A percentile compares a stretch with the other conserved stretches of the same genome.
These are phyloP conservation scores for Trichoderma aggressivum DNA, from an alignment of 2,329 filamentous ascomycete species.

Conservation along the genomic window DNA sequence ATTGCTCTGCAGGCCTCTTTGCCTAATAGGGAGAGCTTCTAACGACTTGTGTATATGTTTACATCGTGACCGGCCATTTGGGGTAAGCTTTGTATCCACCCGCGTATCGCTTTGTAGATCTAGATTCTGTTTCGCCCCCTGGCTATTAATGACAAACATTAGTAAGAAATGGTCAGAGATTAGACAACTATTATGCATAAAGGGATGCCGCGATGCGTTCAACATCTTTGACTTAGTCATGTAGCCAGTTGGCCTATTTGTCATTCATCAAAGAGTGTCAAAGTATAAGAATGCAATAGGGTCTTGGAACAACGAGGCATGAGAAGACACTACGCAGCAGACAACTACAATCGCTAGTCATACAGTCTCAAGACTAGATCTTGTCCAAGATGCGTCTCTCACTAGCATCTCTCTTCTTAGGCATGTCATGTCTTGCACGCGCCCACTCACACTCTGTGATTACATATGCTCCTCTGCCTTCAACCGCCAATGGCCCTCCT, in stretches of 20 bases:
- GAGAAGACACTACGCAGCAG: not conserved
- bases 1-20: not conserved
- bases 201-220: not conserved
- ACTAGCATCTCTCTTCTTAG: not conserved
- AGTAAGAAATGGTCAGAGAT: not conserved
- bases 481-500: not conserved
- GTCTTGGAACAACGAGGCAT: not conserved
- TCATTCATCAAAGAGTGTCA: not conserved
- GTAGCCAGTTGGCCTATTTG: not conserved
- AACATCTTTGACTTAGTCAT: not conserved
- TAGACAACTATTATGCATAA: not conserved
- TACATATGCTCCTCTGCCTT: not conserved
- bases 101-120: not conserved
- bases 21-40: not conserved
- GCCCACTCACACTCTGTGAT: not conserved
- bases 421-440: not conserved
- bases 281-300: not conserved
- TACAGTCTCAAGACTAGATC: not conserved
- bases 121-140: not conserved
- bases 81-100: not conserved
- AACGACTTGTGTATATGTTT: not conserved
- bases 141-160: not conserved
- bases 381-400: not conserved
- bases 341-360: not conserved
- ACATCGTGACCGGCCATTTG: not conserved